A percentile compares a stretch with the other conserved stretches of the same genome.
Conservation (phyloP, 73 alveolate genomes). For the Paramecium biaurelia region DNA sequence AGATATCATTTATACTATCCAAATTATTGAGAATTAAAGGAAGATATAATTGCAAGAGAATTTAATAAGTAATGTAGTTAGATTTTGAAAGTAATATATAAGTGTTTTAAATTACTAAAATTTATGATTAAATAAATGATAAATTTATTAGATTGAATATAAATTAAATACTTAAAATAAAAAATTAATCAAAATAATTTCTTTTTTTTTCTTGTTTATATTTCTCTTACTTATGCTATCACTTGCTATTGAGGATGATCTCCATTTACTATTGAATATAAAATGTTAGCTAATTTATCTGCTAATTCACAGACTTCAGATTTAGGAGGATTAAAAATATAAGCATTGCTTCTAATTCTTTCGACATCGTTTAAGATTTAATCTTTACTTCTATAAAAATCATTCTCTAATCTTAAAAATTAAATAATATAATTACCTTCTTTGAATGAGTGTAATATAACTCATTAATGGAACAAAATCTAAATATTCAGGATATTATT, state of each 20-base stretch:
- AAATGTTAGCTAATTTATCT: not conserved
- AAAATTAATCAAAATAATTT: not conserved
- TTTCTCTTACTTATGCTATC: not conserved
- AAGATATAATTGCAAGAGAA: no score
- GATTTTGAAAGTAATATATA: no score
- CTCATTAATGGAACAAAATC: conserved; percentile 14
- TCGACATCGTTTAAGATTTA: not conserved
- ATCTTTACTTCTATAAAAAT: conserved; percentile 38
- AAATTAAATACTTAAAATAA: not conserved
- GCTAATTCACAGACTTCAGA: conserved; percentile 29
- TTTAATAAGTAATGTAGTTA: no score
- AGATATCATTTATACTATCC: no score
- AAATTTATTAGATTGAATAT: no score
- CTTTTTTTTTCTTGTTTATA: not conserved
- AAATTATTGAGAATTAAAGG: no score
- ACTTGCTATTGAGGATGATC: not conserved
- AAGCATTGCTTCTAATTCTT: conserved; percentile 34
- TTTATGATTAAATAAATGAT: no score
- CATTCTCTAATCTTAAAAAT: not conserved
- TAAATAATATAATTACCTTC: not conserved
- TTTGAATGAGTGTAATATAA: not conserved
- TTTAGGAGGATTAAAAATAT: conserved; percentile 30
- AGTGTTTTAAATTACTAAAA: no score
- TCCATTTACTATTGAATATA: not conserved
- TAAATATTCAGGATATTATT: not conserved